Conservation (phyloP, 2,329 filamentous ascomycete species). For the Pseudogymnoascus destructans region DNA sequence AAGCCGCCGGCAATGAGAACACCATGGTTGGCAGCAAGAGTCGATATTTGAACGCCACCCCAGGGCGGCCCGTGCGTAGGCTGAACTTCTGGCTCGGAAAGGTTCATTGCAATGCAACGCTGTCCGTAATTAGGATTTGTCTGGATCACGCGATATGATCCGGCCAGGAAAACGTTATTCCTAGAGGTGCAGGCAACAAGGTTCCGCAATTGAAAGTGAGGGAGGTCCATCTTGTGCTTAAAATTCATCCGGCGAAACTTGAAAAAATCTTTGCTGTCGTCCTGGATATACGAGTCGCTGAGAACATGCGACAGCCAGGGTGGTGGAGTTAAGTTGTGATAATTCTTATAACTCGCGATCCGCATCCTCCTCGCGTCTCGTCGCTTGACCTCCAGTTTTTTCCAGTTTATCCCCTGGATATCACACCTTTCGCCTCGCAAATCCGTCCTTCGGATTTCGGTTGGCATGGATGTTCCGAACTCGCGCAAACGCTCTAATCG, state of each 20-base stretch:
- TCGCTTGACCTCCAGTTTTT: conserved; percentile 37
- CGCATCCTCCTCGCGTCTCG: conserved; percentile 36
- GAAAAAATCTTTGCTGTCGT: conserved; percentile 34
- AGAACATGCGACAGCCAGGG: background rate
- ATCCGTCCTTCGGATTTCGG: conserved; percentile 30
- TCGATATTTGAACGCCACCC: conserved; percentile 24
- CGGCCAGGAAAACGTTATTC: conserved; percentile 44
- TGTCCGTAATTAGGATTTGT: conserved; percentile 33
- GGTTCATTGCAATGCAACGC: conserved; percentile 18
- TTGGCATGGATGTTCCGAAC: conserved; percentile 16
- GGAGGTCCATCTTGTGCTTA: conserved; percentile 38
- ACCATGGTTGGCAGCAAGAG: conserved; percentile 24
- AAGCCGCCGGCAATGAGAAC: conserved; percentile 30
- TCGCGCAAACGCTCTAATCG: conserved; percentile 13
- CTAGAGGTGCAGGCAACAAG: conserved; percentile 44
- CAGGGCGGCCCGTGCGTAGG: conserved; percentile 14
- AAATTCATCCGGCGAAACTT: conserved; percentile 45
- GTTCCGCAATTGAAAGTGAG: conserved; percentile 56
- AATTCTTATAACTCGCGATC: conserved; percentile 40
- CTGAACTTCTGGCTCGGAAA: conserved; percentile 21
- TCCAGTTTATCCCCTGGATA: conserved; percentile 48
- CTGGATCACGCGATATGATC: conserved; percentile 35
- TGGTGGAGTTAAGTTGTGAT: conserved; percentile 33
- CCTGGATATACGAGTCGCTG: conserved; percentile 12
- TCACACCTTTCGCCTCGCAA: conserved; percentile 44